A percentile compares a stretch with the other conserved stretches of the same genome.
These are phyloP conservation scores for Phytophthora kernoviae DNA, from an alignment of 352 stramenopile species.

Conservation along the genomic window DNA sequence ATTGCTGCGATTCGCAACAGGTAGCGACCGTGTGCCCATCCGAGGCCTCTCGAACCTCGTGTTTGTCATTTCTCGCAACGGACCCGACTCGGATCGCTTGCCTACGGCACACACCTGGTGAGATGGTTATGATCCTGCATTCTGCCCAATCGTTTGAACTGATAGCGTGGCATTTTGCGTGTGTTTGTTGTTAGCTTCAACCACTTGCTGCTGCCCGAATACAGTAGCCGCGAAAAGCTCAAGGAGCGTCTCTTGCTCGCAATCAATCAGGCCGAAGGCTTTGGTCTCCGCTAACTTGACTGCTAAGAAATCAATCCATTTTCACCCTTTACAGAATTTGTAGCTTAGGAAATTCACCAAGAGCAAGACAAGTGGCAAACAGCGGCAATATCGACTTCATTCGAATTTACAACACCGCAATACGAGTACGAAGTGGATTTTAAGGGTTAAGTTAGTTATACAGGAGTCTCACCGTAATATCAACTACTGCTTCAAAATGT, in stretches of 20 bases:
- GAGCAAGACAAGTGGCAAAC: background rate
- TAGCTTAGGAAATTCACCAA: background rate
- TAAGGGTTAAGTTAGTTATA: too few relatives aligned
- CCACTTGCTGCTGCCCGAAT: conserved; percentile 86
- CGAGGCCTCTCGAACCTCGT: conserved; percentile 76
- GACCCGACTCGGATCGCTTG: conserved; percentile 80
- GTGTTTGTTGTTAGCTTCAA: conserved; percentile 71
- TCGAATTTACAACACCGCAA: too few relatives aligned
- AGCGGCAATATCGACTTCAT: background rate
- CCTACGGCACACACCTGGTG: conserved; percentile 89
- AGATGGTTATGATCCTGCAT: conserved; percentile 6
- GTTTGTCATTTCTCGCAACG: conserved; percentile 88
- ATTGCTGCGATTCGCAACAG: conserved; percentile 85
- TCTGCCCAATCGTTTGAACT: background rate
- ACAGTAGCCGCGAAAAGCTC: conserved; percentile 77
- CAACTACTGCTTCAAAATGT: conserved; percentile 34
- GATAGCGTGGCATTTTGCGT: conserved; percentile 18
- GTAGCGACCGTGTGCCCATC: conserved; percentile 86
- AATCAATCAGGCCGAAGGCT: conserved; percentile 86
- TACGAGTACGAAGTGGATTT: too few relatives aligned
- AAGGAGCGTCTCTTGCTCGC: conserved; percentile 77
- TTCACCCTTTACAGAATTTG: too few relatives aligned
- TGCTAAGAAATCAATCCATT: too few relatives aligned
- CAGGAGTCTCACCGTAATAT: too few relatives aligned
- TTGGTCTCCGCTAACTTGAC: conserved; percentile 66